Conservation (phyloP, 169 alveolate genomes). For the Plasmodium knowlesi region DNA sequence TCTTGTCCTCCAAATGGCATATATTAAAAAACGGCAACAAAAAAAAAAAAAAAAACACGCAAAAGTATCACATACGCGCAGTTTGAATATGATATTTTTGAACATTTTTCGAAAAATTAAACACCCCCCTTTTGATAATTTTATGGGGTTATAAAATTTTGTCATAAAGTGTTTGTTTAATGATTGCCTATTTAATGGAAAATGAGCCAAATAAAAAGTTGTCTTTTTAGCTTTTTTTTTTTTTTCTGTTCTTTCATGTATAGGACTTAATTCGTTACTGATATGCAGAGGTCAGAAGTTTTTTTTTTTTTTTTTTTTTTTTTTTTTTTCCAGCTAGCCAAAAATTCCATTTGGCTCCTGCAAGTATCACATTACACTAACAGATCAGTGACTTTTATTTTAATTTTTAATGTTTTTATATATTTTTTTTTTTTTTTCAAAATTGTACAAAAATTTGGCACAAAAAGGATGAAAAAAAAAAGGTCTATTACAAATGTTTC, state of each 20-base stretch:
- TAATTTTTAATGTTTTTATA: not conserved
- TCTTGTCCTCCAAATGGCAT: not conserved
- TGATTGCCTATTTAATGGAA: not conserved
- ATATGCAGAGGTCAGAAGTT: not conserved
- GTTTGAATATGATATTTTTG: not conserved
- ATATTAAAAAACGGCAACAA: not conserved
- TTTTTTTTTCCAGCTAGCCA: conserved; percentile 41
- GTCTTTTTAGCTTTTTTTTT: not conserved
- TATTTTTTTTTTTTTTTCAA: not conserved
- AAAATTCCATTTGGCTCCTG: not conserved
- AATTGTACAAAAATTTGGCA: not conserved
- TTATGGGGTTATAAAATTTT: not conserved
- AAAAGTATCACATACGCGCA: not conserved
- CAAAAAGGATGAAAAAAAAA: not conserved
- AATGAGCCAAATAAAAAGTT: not conserved
- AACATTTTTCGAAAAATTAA: not conserved
- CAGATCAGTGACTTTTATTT: conserved; percentile 11
- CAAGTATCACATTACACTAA: not conserved
- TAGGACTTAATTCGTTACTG: not conserved
- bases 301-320: not conserved
- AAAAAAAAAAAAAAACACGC: not conserved
- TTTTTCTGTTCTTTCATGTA: not conserved
- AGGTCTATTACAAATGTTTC: not conserved
- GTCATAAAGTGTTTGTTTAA: not conserved
- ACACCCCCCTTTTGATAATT: not conserved